Base-by-base conservation (phyloP, 495 filamentous ascomycete genomes). In the Astrothelium macrocarpum region DNA sequence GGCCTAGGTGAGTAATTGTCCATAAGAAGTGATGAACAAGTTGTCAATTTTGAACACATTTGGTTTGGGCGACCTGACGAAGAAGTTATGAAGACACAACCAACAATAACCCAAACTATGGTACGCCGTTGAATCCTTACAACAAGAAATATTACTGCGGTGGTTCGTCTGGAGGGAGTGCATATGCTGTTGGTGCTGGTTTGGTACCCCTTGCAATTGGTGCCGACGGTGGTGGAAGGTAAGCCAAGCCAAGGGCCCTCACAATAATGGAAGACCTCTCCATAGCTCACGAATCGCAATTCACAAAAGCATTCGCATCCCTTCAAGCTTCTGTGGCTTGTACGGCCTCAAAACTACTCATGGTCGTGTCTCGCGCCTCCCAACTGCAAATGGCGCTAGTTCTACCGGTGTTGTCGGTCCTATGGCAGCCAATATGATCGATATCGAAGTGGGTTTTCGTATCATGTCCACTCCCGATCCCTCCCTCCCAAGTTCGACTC, bases 291-390 rank as follows among this genome's bases (percentile, higher is more conserved):
- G 1, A 49, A 5, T 18, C n/a, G 45, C 45, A 49, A 5, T 5
- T 18, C 45, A 16, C 10, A 49, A 26, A 5, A 90, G 86, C 62
- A 85, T 96, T 62, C 84, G 93, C 11, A 84, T 96, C 60, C 93
- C 93, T 0, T 77, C 89, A 0, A 82, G 84, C 28, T 95, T 88
- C 75, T 95, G 90, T 71, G 93, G 93, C 36, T 76, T 90, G 20
- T 97, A 88, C 77, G 93, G 93, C 16, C 82, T 97, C 36, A 97
- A 97, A 71, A 83, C 91, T 0, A 87, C 84, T 3, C 87, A 95
- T 67, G 82, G 86, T 68, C 84, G 93, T n/a, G 78, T 90, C 16
- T 89, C 87, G 36, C 77, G 75, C 34, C 72, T 74, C 0, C 90
- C 89, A 0, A 82, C 86, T 0, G 73, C 78, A 12, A 81, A 81